Base-by-base conservation (phyloP, 2,329 filamentous ascomycete species). In the Diaporthe sp. region DNA sequence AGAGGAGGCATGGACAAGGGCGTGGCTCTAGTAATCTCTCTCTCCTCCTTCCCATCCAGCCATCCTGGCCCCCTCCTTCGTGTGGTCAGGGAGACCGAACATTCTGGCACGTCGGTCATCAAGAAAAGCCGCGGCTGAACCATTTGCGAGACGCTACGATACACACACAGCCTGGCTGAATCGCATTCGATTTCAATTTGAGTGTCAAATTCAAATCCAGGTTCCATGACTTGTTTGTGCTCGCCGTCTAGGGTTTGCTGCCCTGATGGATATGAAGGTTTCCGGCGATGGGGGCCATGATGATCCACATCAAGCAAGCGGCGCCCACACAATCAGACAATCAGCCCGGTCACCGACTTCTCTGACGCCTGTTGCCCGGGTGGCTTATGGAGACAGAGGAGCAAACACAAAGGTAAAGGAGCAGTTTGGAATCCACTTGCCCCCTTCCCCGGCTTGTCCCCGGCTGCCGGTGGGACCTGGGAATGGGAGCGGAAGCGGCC, bases 401-500 rank as follows among this genome's bases (percentile, higher is more conserved):
- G 63, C 63, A 53, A 51, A 51, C 42, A 71, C 42, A 61, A 10
- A 51, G 55, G 35, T 44, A 35, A n/a, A 37, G 55, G 35, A 59
- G 50, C 39, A 51, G 17, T 35, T 35, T 66, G 44, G 44, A 53
- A 53, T 13, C 70, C 70, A 71, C 70, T 63, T 55, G 56, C 32
- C 69, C 56, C 37, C 50, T 71, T 63, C 69, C 69, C 69, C 69
- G 69, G 69, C 44, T 63, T 58, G 69, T 39, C 56, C 56, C 70
- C 70, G 70, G 56, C 19, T 44, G 35, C 56, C 56, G 56, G 70
- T 71, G 70, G 70, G 25, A 71, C 44, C 19, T 63, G 42, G 58
- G 39, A 22, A 22, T 59, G 27, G 17, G 53, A 59, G 56, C 56
- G 58, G 59, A 27, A 47, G 30, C 42, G 30, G 39, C 39, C 30